Conservation (phyloP, 140 eudicot genomes). For the Flaveria floridana region DNA sequence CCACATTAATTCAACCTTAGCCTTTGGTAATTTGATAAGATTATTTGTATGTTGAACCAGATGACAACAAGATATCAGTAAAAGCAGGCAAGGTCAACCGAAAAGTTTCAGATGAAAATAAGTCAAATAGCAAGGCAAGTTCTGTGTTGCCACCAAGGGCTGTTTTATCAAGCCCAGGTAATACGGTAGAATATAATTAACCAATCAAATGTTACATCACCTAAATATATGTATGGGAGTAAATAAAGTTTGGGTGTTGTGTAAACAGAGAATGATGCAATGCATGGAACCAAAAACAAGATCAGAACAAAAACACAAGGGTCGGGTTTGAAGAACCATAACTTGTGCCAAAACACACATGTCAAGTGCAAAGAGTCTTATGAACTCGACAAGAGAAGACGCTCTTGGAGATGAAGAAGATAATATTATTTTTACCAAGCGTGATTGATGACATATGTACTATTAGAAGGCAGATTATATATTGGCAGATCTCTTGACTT, state of each 20-base stretch:
- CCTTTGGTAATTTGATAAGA: slow-evolving; percentile 9
- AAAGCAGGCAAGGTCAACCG: slow-evolving; percentile 25
- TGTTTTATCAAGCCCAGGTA: slow-evolving; percentile 89
- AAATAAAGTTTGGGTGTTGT: slow-evolving; percentile 19
- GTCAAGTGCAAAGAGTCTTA: slow-evolving; percentile 43
- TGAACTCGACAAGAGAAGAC: slow-evolving; percentile 26
- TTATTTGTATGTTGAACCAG: slow-evolving; percentile 12
- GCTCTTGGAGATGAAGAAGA: slow-evolving; percentile 31
- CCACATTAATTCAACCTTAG: not conserved
- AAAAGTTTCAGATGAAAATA: slow-evolving; percentile 20
- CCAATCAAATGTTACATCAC: not conserved
- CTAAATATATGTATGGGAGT: not conserved
- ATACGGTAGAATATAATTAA: not conserved
- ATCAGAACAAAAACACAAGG: slow-evolving; percentile 27
- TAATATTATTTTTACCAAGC: not conserved
- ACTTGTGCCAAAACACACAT: slow-evolving; percentile 45
- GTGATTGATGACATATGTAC: slow-evolving; percentile 15
- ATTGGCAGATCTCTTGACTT: slow-evolving; percentile 15
- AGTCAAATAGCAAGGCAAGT: slow-evolving; percentile 45
- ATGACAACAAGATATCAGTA: slow-evolving; percentile 27
- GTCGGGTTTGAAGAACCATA: slow-evolving; percentile 37
- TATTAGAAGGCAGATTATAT: slow-evolving; percentile 13
- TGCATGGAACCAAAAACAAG: slow-evolving; percentile 41
- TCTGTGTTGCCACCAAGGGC: slow-evolving; percentile 82
- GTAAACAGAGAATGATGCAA: slow-evolving; percentile 56